These are phyloP conservation scores for Malassezia dermatis DNA, from an alignment of 1,284 basidiomycete genomes.

Conservation along the genomic window DNA sequence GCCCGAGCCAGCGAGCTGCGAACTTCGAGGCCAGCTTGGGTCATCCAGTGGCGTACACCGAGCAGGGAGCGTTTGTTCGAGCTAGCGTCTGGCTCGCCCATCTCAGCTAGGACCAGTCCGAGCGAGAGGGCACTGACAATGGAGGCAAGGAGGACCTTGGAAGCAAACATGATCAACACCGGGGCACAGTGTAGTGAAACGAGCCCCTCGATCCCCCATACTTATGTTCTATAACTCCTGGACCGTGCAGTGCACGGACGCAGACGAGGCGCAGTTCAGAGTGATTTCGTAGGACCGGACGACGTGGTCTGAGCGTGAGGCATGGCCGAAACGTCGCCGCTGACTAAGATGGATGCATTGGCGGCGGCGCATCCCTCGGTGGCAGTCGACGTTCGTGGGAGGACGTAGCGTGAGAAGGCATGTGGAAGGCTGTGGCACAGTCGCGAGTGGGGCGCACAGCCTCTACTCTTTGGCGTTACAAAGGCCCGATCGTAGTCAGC, in stretches of 20 bases:
- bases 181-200: background rate
- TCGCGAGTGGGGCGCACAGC: background rate
- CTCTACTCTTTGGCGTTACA: background rate
- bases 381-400: background rate
- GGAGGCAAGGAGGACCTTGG: background rate
- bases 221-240: background rate
- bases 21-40: background rate
- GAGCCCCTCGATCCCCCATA: background rate
- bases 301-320: background rate
- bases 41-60: background rate
- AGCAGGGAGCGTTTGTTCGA: background rate
- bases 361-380: background rate
- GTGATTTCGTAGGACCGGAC: background rate
- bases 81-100: background rate
- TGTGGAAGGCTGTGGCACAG: background rate
- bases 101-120: background rate
- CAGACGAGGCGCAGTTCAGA: background rate
- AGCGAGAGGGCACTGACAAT: background rate
- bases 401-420: background rate
- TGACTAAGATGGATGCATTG: background rate
- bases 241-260: background rate
- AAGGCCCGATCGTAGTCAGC: background rate
- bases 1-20: background rate
- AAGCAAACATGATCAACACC: background rate
- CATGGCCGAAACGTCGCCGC: background rate